Evolutionary conservation across 2,329 filamentous ascomycete species (phyloP), one percentile per base, ranked within the genome.

Genomic region (Hypoxylon sp.): DNA sequence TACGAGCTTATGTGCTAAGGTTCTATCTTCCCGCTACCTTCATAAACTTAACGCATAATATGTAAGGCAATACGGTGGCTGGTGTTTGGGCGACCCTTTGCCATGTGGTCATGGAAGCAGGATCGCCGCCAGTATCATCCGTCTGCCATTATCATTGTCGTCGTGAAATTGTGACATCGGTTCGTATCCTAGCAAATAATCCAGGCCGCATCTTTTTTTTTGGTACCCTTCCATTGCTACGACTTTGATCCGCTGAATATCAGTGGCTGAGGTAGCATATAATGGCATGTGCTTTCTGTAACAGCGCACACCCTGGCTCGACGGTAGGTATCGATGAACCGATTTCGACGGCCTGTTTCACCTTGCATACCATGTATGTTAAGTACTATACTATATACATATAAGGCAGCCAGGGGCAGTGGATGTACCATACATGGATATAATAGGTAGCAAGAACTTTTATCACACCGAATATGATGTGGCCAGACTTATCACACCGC

Each of bases 331-430:
- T 50, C 39, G 34, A 39, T 62, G 47, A 59, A 37, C 17, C 59
- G 48, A 51, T 26, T 60, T 59, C 15, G 62, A 63, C 62, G 56
- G 59, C 47, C 47, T 60, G 62, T 68, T 65, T 68, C 65, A 68
- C 62, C 39, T 55, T 50, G 55, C 44, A 34, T 34, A 37, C 10
- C 54, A 46, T 24, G 20, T 46, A 37, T 37, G 15, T n/a, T 37
- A 37, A 15, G 15, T 26, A 26, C 24, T 17, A 13, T 46, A 46
- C 43, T 19, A 44, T 48, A 49, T 13, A 19, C 8, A 49, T 13
- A 24, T 46, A 46, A 48, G 24, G 44, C 10, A 26, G 24, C 24
- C 24, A 26, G 7, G 24, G 24, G 37, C 15, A 37, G 32, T 15
- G 13, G 32, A n/a, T 37, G 32, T 15, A 37, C 13, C 13, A 37